A percentile compares a stretch with the other conserved stretches of the same genome.
Conservation (phyloP, 169 alveolate genomes). For the Babesia ovata region DNA sequence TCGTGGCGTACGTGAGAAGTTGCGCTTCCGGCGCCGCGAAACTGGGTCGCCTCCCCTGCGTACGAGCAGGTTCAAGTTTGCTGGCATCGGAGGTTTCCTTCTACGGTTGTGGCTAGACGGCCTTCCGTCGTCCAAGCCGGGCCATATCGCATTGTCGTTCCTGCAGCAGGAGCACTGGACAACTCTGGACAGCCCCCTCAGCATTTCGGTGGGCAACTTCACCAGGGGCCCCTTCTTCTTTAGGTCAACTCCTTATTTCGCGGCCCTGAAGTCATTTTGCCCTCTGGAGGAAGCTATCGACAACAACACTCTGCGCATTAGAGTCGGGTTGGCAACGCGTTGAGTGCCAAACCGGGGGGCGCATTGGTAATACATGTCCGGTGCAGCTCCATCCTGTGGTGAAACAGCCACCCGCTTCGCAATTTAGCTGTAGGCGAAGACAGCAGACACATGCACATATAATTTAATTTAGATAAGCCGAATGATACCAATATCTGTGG, state of each 20-base stretch:
- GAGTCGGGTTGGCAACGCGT: slow-evolving; percentile 50
- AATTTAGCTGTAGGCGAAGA: no score
- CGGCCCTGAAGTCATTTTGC: slow-evolving; percentile 49
- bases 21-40: slow-evolving; percentile 52
- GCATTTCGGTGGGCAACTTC: slow-evolving; percentile 41
- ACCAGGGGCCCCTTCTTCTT: slow-evolving; percentile 65
- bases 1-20: slow-evolving; percentile 63
- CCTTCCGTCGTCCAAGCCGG: slow-evolving; percentile 26
- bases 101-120: slow-evolving; percentile 66
- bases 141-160: slow-evolving; percentile 56
- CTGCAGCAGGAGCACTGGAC: slow-evolving; percentile 67
- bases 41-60: slow-evolving; percentile 52
- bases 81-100: slow-evolving; percentile 67
- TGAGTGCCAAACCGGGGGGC: no score
- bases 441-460: no score
- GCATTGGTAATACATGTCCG: no score
- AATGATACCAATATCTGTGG: no score
- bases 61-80: slow-evolving; percentile 60
- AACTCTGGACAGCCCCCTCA: slow-evolving; percentile 49
- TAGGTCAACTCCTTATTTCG: slow-evolving; percentile 56
- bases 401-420: no score
- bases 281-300: slow-evolving; percentile 63
- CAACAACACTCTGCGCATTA: slow-evolving; percentile 44
- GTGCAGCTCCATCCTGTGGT: no score
- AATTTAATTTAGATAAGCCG: no score